Conservation (phyloP, 2,329 filamentous ascomycete species). For the Alternaria viburni region DNA sequence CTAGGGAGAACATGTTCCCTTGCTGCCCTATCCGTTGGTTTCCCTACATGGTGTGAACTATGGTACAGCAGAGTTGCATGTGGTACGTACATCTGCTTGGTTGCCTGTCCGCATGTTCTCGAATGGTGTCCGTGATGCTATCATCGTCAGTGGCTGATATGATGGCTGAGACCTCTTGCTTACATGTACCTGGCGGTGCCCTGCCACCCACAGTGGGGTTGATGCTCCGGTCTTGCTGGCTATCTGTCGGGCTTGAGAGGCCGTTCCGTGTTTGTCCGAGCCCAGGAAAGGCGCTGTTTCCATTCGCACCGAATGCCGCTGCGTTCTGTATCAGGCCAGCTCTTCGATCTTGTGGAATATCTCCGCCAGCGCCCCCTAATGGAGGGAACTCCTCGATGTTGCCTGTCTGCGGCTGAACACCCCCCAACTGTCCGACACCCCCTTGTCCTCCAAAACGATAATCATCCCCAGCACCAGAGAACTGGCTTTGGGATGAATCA, state of each 20-base stretch:
- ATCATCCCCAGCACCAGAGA: constrained; percentile 60
- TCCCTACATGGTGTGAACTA: constrained; percentile 23
- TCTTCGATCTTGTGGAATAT: constrained; percentile 59
- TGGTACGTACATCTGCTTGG: constrained; percentile 40
- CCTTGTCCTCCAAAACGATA: constrained; percentile 64
- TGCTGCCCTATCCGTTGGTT: constrained; percentile 35
- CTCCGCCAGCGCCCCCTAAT: constrained; percentile 60
- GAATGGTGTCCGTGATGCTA: constrained; percentile 41
- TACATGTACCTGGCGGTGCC: constrained; percentile 33
- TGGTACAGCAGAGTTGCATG: not conserved
- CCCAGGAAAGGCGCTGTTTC: constrained; percentile 50
- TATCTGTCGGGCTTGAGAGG: constrained; percentile 47
- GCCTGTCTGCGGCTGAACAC: constrained; percentile 60
- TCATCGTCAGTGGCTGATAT: constrained; percentile 13
- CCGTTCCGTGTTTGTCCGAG: constrained; percentile 54
- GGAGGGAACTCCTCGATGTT: constrained; percentile 68
- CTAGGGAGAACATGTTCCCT: constrained; percentile 39
- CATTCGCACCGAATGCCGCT: constrained; percentile 50
- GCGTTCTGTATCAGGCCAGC: constrained; percentile 59
- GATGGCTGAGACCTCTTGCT: not conserved
- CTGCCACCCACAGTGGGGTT: constrained; percentile 40
- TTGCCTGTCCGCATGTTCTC: constrained; percentile 37
- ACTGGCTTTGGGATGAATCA: constrained; percentile 56
- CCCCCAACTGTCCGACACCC: constrained; percentile 59
- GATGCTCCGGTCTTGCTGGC: constrained; percentile 43